Base-by-base conservation (phyloP, 2,329 filamentous ascomycete species). In the Tolypocladium sp. region DNA sequence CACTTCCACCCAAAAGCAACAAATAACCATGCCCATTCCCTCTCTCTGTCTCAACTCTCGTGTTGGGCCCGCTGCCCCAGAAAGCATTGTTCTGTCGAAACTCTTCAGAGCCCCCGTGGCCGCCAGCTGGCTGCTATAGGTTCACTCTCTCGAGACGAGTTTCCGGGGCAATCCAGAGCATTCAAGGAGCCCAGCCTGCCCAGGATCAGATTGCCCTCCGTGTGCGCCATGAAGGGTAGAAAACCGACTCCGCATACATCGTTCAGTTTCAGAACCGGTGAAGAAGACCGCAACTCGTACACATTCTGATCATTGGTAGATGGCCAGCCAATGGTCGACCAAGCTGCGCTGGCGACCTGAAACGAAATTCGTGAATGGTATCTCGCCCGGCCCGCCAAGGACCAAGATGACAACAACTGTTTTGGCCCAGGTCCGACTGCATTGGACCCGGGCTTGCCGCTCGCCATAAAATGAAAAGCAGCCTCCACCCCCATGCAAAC, bases 221-320 rank as follows among this genome's bases (percentile, higher is more conserved):
- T 35, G 49, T 52, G 49, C 49, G 49, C 49, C 49, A 13, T 52
- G 20, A 35, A 52, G 27, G 37, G 49, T 35, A 35, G 10, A 35
- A 52, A 25, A 13, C 33, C 35, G 53, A 55, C 53, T 40, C 35
- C 37, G 49, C 53, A 40, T 55, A 37, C 35, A 40, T 40, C 35
- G 53, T 55, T 38, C 33, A 38, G 42, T 25, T 38, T 25, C 52
- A 54, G 33, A 38, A 54, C 22, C 22, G 25, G 25, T 10, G 46
- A 53, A 56, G 27, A 22, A 59, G 44, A 56, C 20, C 37, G 54
- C 52, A 59, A 52, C 30, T 52, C 54, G 27, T 42, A 56, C 53
- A 56, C 27, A 52, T 56, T 56, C 52, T 55, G 57, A 20, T n/a
- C 58, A n/a, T 53, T 35, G 35, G 37, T 42, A 13, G 20, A 52